Percentiles rank a stretch among this genome's conserved stretches.
These are phyloP conservation scores for Hericium alpestre DNA, from an alignment of 768 basidiomycete species.

Conservation along the genomic window DNA sequence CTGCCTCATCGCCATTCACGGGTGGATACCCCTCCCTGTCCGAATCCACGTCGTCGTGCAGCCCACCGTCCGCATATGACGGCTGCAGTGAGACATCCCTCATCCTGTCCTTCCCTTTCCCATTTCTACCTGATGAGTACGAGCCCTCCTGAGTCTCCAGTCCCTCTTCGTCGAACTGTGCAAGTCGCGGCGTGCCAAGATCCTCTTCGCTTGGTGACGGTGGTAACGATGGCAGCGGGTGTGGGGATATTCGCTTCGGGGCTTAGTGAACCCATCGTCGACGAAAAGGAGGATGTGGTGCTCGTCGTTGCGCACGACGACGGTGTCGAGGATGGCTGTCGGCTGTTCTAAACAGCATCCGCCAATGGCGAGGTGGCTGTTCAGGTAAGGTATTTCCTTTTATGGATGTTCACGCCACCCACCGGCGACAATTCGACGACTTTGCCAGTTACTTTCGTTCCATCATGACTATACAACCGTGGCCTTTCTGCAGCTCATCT, in stretches of 20 bases:
- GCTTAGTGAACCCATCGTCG: no score
- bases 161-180: background rate
- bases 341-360: no score
- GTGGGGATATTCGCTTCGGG: background rate
- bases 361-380: no score
- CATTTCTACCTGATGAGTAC: background rate
- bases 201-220: background rate
- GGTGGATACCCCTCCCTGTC: slow-evolving; percentile 48
- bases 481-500: no score
- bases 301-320: no score
- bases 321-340: no score
- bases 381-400: no score
- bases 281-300: no score
- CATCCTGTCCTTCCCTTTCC: slow-evolving; percentile 9
- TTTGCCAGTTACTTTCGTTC: no score
- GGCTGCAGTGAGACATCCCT: background rate
- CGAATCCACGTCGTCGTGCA: background rate
- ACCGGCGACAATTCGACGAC: no score
- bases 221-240: background rate
- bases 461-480: no score
- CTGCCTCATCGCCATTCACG: slow-evolving; percentile 50
- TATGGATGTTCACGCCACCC: no score
- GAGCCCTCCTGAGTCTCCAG: background rate
- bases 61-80: slow-evolving; percentile 3
- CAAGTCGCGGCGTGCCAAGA: background rate